These are phyloP conservation scores for Venturia nashicola DNA, from an alignment of 2,329 filamentous ascomycete species.

Conservation along the genomic window DNA sequence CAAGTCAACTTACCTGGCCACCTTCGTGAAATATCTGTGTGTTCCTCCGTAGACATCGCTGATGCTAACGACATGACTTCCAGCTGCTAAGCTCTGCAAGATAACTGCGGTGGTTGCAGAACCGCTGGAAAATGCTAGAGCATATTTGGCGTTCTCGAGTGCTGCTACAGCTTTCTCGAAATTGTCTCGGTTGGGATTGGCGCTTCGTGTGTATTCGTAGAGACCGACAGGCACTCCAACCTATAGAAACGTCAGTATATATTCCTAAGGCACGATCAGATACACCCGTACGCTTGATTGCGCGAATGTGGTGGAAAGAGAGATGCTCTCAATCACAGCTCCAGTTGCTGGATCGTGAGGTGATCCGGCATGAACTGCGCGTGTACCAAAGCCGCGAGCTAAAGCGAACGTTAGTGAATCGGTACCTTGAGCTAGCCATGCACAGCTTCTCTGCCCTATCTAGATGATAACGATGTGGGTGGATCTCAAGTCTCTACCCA, in stretches of 20 bases:
- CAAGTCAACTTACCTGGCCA: constrained; percentile 45
- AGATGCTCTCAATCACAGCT: constrained; percentile 94
- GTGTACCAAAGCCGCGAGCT: constrained; percentile 73
- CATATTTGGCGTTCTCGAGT: constrained; percentile 83
- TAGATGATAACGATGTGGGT: neutral
- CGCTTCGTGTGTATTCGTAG: constrained; percentile 88
- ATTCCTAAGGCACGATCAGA: neutral
- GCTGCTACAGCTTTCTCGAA: constrained; percentile 87
- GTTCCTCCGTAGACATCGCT: constrained; percentile 97
- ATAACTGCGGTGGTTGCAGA: constrained; percentile 89
- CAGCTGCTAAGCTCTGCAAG: constrained; percentile 79
- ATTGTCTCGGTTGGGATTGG: constrained; percentile 87
- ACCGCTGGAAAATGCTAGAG: constrained; percentile 87
- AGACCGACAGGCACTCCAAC: constrained; percentile 78
- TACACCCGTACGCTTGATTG: constrained; percentile 45
- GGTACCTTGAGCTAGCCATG: neutral
- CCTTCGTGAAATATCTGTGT: constrained; percentile 97
- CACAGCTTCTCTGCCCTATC: neutral
- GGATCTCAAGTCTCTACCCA: neutral
- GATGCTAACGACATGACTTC: constrained; percentile 89
- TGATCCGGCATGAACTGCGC: constrained; percentile 87
- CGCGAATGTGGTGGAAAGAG: constrained; percentile 91
- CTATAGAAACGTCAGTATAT: neutral
- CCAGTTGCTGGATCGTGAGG: constrained; percentile 85
- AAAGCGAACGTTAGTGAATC: neutral